These are phyloP conservation scores for Rhizopogon vesiculosus DNA, from an alignment of 768 basidiomycete species.

Conservation along the genomic window DNA sequence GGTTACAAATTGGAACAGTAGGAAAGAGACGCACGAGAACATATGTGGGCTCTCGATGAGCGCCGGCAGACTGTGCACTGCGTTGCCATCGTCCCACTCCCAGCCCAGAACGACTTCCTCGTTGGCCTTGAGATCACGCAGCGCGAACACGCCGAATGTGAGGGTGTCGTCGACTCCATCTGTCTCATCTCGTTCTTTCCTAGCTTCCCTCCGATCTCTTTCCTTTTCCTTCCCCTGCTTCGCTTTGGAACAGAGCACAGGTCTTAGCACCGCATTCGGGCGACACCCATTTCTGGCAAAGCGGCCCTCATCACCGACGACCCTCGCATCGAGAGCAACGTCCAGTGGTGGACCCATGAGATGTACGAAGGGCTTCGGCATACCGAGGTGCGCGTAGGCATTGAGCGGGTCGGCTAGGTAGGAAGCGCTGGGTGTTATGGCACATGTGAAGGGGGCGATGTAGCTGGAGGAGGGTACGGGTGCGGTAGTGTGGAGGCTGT, in stretches of 20 bases:
- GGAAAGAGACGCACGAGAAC: constrained; percentile 47
- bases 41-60: constrained; percentile 52
- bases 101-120: constrained; percentile 90
- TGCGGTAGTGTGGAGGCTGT: constrained; percentile 59
- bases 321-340: constrained; percentile 75
- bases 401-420: constrained; percentile 83
- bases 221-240: constrained; percentile 12
- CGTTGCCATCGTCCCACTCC: constrained; percentile 96
- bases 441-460: constrained; percentile 60
- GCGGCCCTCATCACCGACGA: constrained; percentile 63
- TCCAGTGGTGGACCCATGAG: constrained; percentile 73
- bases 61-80: constrained; percentile 73
- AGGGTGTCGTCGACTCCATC: constrained; percentile 34
- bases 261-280: constrained; percentile 43
- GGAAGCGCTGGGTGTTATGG: constrained; percentile 57
- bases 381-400: constrained; percentile 78
- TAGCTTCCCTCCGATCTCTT: constrained; percentile 4
- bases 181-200: constrained; percentile 14
- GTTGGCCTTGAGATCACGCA: constrained; percentile 64
- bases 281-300: constrained; percentile 50
- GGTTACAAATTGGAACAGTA: constrained; percentile 8
- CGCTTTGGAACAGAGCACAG: constrained; percentile 32
- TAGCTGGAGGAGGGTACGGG: constrained; percentile 50
- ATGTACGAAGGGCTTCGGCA: constrained; percentile 82
- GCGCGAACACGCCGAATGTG: constrained; percentile 77